phyloP scores from a whole-genome alignment of 2,329 filamentous ascomycete species.

The Penicillium sp. region DNA sequence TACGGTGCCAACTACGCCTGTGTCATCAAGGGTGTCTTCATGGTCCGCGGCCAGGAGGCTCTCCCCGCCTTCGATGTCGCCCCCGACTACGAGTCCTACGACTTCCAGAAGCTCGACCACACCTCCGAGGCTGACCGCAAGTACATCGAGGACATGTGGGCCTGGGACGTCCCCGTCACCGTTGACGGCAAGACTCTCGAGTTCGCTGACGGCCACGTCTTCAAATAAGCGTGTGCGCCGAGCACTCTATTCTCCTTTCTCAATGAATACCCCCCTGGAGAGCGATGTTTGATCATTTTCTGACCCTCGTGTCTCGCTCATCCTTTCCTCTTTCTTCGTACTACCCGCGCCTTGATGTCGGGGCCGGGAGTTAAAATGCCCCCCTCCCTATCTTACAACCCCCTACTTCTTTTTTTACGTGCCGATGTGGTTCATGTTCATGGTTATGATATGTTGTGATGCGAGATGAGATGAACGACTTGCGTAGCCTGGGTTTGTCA shows the following conservation, averaged over 20 bases:
- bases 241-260: conserved; percentile 15
- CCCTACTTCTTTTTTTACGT: conserved; percentile 27
- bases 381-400: neutral
- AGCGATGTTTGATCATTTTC: conserved; percentile 14
- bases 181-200: conserved; percentile 87
- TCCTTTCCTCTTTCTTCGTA: conserved; percentile 16
- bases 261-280: conserved; percentile 31
- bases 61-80: conserved; percentile 91
- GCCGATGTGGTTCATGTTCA: conserved; percentile 36
- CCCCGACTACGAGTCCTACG: conserved; percentile 95
- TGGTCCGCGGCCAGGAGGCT: conserved; percentile 90
- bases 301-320: conserved; percentile 14
- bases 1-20: conserved; percentile 89
- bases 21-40: conserved; percentile 89
- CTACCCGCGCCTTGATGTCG: conserved; percentile 11
- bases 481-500: conserved; percentile 6
- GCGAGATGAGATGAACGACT: conserved; percentile 33
- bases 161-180: conserved; percentile 83
- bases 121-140: conserved; percentile 82
- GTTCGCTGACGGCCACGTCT: conserved; percentile 94
- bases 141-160: conserved; percentile 86
- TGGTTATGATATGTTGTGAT: conserved; percentile 36
- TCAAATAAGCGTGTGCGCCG: conserved; percentile 75
- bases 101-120: conserved; percentile 94
- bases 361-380: conserved; percentile 27